A percentile compares a stretch with the other conserved stretches of the same genome.
Evolutionary conservation across 2,329 filamentous ascomycete genomes (phyloP).

Genomic region (Fusarium sp.): DNA sequence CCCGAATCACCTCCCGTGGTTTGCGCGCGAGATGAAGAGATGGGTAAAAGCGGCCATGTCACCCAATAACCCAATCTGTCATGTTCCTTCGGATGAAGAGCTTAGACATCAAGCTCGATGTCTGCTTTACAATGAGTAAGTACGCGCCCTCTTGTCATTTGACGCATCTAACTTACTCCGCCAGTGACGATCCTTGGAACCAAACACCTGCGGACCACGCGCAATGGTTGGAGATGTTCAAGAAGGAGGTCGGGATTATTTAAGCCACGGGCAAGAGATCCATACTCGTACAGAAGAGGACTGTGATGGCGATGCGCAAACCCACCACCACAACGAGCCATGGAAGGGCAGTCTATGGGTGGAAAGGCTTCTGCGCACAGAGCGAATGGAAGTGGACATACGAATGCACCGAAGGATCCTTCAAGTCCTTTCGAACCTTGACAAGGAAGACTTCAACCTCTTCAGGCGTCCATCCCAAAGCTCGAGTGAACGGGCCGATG

Average conservation of each 20-base stretch:
- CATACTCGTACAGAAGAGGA: no score
- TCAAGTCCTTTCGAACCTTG: conserved; percentile 48
- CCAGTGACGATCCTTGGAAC: conserved; percentile 67
- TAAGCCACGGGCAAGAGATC: background rate
- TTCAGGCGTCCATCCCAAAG: conserved; percentile 47
- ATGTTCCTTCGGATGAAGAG: conserved; percentile 51
- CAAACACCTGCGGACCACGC: conserved; percentile 66
- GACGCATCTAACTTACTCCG: background rate
- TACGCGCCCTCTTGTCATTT: fast-evolving
- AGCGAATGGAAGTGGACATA: conserved; percentile 34
- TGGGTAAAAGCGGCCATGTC: conserved; percentile 47
- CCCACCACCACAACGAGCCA: no score
- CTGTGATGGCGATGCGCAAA: no score
- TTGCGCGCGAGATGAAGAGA: conserved; percentile 41
- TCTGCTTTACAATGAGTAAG: conserved; percentile 49
- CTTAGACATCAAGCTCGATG: conserved; percentile 48
- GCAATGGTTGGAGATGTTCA: conserved; percentile 67
- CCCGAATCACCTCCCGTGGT: conserved; percentile 40
- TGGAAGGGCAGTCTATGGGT: background rate
- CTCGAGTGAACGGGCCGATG: conserved; percentile 50
- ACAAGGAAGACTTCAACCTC: conserved; percentile 50
- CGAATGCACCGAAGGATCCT: conserved; percentile 37
- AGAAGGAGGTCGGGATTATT: conserved; percentile 60
- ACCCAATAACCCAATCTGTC: conserved; percentile 46
- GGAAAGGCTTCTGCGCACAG: conserved; percentile 18